Percentiles rank a stretch among this genome's conserved stretches.
Conservation (phyloP, 176 grass and related monocot species). For the Zoysia pacifica region DNA sequence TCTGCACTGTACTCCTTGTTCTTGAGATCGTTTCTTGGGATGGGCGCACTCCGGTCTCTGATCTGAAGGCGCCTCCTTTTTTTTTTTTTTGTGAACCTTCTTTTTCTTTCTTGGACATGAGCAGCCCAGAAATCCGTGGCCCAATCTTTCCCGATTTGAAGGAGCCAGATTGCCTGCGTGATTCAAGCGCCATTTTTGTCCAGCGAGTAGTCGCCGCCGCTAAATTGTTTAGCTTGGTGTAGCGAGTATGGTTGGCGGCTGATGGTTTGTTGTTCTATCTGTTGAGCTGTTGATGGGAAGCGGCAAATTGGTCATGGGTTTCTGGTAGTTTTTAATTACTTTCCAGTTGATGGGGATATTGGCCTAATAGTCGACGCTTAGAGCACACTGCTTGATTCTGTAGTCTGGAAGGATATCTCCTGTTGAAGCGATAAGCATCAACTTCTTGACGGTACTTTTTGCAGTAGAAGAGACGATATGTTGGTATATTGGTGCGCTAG, state of each 20-base stretch:
- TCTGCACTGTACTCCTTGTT: neutral
- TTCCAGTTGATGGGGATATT: neutral
- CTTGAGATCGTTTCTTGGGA: slow-evolving; percentile 21
- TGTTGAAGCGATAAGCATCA: neutral
- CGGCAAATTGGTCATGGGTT: neutral
- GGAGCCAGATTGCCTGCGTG: neutral
- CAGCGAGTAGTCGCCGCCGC: neutral
- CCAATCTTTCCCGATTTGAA: neutral
- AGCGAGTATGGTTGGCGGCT: neutral
- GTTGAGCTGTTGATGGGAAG: neutral
- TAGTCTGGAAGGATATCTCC: neutral
- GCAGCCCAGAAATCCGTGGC: neutral
- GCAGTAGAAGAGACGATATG: neutral
- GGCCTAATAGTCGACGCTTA: neutral
- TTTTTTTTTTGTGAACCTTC: neutral
- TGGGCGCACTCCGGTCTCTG: neutral
- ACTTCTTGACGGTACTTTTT: neutral
- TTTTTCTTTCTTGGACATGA: neutral
- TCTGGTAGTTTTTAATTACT: neutral
- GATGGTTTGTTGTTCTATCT: neutral
- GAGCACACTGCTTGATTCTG: neutral
- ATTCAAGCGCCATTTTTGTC: neutral
- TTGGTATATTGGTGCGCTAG: neutral
- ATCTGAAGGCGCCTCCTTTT: neutral
- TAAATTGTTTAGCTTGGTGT: neutral